A percentile compares a stretch with the other conserved stretches of the same genome.
Evolutionary conservation across 1,139 yeast species (phyloP).

Genomic region (Kluyveromyces sp.): DNA sequence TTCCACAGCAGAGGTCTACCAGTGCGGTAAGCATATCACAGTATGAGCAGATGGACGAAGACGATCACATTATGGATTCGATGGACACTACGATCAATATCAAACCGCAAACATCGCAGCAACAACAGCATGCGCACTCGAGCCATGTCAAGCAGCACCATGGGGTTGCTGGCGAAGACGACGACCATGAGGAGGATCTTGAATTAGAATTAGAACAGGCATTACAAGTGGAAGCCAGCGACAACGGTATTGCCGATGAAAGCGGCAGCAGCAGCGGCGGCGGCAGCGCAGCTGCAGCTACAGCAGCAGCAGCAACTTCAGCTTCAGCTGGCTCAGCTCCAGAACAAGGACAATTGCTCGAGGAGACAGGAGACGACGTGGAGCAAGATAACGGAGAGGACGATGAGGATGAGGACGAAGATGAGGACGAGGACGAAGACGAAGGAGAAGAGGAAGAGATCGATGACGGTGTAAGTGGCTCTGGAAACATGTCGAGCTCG

Average conservation of each 20-base stretch:
- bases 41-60: background rate
- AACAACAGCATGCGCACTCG: too few species aligned
- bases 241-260: background rate
- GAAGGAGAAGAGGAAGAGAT: slow-evolving; percentile 50
- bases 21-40: slow-evolving; percentile 11
- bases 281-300: background rate
- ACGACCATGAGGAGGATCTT: slow-evolving; percentile 31
- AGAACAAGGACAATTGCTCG: slow-evolving; percentile 27
- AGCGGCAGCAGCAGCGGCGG: background rate
- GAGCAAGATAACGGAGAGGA: slow-evolving; percentile 38
- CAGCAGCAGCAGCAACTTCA: slow-evolving; percentile 21
- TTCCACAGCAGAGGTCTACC: slow-evolving; percentile 13
- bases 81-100: too few species aligned
- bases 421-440: slow-evolving; percentile 44
- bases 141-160: background rate
- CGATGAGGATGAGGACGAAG: slow-evolving; percentile 48
- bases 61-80: background rate
- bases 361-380: slow-evolving; percentile 30
- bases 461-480: slow-evolving; percentile 38
- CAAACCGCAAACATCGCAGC: too few species aligned
- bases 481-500: slow-evolving; percentile 19
- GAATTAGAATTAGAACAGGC: slow-evolving; percentile 36
- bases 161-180: background rate
- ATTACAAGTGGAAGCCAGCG: slow-evolving; percentile 22
- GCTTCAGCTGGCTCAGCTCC: slow-evolving; percentile 28